Conservation (phyloP, 2,329 filamentous ascomycete genomes). For the Neoarthrinium moseri region DNA sequence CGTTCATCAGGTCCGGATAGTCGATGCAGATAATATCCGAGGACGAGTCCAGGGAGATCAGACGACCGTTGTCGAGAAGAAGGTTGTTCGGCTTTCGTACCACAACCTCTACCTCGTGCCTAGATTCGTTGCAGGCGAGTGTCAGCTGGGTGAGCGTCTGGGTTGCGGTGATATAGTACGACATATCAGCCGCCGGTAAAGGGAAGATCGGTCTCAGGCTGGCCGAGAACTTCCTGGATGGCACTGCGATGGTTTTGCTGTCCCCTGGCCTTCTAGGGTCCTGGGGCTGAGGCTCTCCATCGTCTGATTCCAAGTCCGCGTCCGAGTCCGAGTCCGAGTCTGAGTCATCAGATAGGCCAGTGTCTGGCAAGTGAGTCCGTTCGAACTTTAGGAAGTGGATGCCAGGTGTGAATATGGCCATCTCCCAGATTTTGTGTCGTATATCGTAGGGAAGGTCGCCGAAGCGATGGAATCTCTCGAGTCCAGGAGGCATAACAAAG, state of each 20-base stretch:
- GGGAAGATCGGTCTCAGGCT: constrained; percentile 21
- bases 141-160: constrained; percentile 22
- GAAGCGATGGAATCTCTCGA: constrained; percentile 23
- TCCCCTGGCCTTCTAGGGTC: not conserved
- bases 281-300: constrained; percentile 5
- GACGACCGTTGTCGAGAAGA: constrained; percentile 19
- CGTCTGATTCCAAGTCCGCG: constrained; percentile 8
- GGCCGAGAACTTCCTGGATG: constrained; percentile 14
- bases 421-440: constrained; percentile 25
- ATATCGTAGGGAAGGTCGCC: constrained; percentile 25
- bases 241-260: not conserved
- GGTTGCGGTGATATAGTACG: constrained; percentile 23
- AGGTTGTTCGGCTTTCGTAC: constrained; percentile 20
- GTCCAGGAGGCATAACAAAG: constrained; percentile 18
- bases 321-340: constrained; percentile 9
- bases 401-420: constrained; percentile 23
- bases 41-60: constrained; percentile 21
- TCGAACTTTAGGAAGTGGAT: constrained; percentile 31
- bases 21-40: constrained; percentile 29
- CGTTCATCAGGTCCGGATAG: constrained; percentile 21
- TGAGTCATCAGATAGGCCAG: no score
- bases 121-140: constrained; percentile 21
- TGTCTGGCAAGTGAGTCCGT: not conserved
- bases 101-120: constrained; percentile 15
- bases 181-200: constrained; percentile 21